Evolutionary conservation across 2,329 filamentous ascomycete species (phyloP), one percentile per base, ranked within the genome.

Genomic region (Venturia effusa): DNA sequence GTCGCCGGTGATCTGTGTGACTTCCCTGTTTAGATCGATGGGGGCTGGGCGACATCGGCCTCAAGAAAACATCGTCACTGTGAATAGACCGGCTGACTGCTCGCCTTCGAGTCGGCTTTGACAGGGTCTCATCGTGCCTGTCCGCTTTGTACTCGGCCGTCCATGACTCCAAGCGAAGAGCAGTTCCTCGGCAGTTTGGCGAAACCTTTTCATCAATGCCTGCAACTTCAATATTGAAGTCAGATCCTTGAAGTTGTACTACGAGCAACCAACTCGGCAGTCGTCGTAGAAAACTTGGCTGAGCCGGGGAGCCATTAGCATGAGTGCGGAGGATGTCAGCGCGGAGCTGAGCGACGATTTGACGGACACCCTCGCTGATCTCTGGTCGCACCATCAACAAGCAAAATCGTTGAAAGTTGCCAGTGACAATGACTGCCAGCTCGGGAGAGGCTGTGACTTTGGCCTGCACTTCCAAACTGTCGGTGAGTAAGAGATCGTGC

Each of bases 371-470:
- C 70, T 95, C 89, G 63, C 88, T 94, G 65, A 99, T 96, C 71
- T 99, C 94, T 6, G 90, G 88, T 27, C 93, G 87, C 10, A 97
- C 87, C 80, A 99, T 88, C 71, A 92, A 94, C 60, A 96, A 81
- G 1, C 90, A 90, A 68, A 95, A 92, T 0, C 91, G 95, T 71
- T 96, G 89, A 2, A 97, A 78, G 66, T 86, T 90, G 24, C 89
- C 92, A 61, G 85, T 88, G 13, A 88, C 85, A 63, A 91, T 84
- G 11, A 97, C 92, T 59, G 88, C 88, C 8, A 97, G 84, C 68
- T 97, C 88, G 0, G 92, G 92, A 4, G 89, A 86, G 5, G 93
- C 93, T 67, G 85, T 93, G 15, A 97, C 78, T 70, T 96, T 88
- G 0, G 90, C 78, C 70, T 93, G 96, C 64, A 97, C 75, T 70